Evolutionary conservation across 73 alveolate species (phyloP).

Genomic region (Uronychia setigera): DNA sequence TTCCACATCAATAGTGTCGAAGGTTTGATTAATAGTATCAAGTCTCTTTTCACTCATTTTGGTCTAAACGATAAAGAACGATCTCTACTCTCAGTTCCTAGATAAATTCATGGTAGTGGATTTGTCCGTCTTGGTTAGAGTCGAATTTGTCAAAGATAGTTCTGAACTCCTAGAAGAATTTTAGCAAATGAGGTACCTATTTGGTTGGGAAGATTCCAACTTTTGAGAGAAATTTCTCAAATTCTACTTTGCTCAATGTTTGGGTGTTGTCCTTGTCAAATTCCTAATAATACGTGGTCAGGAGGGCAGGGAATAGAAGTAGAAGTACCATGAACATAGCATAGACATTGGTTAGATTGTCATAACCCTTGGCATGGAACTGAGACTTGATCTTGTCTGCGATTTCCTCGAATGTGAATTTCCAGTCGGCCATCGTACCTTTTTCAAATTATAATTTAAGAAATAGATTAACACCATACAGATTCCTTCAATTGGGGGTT

Average conservation of each 20-base stretch:
- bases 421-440: too few relatives aligned
- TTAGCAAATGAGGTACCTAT: not conserved
- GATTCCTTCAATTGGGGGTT: too few relatives aligned
- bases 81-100: not conserved
- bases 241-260: conserved; percentile 75
- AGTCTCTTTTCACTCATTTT: conserved; percentile 61
- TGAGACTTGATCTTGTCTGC: conserved; percentile 73
- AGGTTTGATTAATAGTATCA: conserved; percentile 73
- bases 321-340: not conserved
- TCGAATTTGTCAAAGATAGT: conserved; percentile 80
- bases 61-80: not conserved
- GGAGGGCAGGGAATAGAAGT: not conserved
- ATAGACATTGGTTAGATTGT: conserved; percentile 32
- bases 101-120: conserved; percentile 50
- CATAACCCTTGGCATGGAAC: conserved; percentile 78
- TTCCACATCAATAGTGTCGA: conserved; percentile 53
- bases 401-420: conserved; percentile 64
- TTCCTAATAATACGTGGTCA: too few relatives aligned
- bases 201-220: conserved; percentile 77
- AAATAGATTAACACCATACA: too few relatives aligned
- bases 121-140: conserved; percentile 73
- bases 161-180: conserved; percentile 77
- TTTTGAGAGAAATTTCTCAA: conserved; percentile 75
- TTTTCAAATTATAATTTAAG: too few relatives aligned
- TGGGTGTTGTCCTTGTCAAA: conserved; percentile 80